Evolutionary conservation across 495 filamentous ascomycete genomes (phyloP), one percentile per base, ranked within the genome.

Genomic region (Wilcoxina mikolae): DNA sequence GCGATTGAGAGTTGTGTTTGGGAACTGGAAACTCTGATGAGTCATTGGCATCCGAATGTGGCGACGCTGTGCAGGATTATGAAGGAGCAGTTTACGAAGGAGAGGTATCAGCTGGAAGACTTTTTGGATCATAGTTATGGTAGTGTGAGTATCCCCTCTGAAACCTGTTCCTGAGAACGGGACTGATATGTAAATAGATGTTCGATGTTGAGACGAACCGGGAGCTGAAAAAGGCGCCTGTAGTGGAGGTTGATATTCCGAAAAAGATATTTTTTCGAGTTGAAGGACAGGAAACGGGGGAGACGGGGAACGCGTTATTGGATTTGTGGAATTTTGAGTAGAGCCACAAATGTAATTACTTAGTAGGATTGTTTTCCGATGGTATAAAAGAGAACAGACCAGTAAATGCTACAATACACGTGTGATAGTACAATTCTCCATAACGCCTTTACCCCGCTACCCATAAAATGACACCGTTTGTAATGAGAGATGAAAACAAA

Each of bases 11-110:
- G 87, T 67, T 85, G 83, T 68, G 68, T 96, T 11, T 99, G 93
- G 93, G 93, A 99, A 68, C 76, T 96, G 31, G 82, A 89, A 53
- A 83, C 82, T 51, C 72, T 95, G 45, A 86, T 91, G 69, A 80
- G 79, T 2, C 93, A 99, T 70, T 96, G 91, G 70, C 93, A 99
- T 67, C 93, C 93, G 31, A 96, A 95, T 65, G 88, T 99, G 31
- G 88, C 90, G 1, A 88, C 89, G 3, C 81, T 96, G 55, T 85
- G 87, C 24, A 88, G 84, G 68, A 94, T 99, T 54, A 80, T 99
- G 54, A 84, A 84, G 23, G 87, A 99, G 72, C 91, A 95, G 69
- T 99, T 96, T 68, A 96, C 89, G 2, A 99, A 96, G 72, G 82
- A 87, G 67, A 72, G 79, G 10, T 99, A 95, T 68, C 85, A 82